Conservation (phyloP, 73 alveolate species). For the Blepharisma stoltei region DNA sequence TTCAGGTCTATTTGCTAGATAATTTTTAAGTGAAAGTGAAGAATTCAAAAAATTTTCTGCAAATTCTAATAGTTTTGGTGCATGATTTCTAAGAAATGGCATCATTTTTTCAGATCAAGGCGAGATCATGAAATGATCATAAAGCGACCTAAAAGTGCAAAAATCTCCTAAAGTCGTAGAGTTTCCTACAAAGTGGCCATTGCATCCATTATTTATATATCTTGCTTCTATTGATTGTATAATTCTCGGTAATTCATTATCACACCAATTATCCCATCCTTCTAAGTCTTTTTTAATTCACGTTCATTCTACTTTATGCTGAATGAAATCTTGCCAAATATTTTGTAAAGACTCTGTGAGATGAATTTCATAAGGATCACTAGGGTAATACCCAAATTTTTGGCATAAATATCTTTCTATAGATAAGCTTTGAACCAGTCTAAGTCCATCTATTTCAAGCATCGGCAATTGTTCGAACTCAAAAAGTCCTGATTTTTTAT, state of each 20-base stretch:
- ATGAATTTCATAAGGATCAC: conserved; percentile 59
- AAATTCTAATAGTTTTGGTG: conserved; percentile 21
- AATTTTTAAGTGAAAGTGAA: not conserved
- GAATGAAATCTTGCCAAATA: conserved; percentile 3
- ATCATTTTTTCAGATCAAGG: not conserved
- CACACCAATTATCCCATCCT: conserved; percentile 5
- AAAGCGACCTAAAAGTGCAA: too few species aligned
- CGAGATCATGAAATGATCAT: too few species aligned
- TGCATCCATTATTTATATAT: not conserved
- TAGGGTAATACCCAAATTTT: conserved; percentile 55
- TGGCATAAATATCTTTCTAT: conserved; percentile 61
- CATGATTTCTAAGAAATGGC: not conserved
- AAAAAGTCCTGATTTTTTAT: conserved; percentile 25
- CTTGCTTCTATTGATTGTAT: conserved; percentile 22
- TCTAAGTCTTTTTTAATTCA: not conserved
- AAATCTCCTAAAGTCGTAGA: not conserved
- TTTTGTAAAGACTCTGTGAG: conserved; percentile 55
- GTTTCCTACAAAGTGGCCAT: conserved; percentile 22
- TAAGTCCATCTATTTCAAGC: conserved; percentile 60
- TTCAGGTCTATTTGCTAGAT: not conserved
- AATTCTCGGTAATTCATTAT: not conserved
- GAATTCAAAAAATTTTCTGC: conserved; percentile 14
- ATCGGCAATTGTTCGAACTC: conserved; percentile 64
- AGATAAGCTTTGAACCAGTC: conserved; percentile 51
- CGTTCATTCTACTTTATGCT: not conserved